Conservation (phyloP, 148 eudicot genomes). For the Chenopodium quinoa region DNA sequence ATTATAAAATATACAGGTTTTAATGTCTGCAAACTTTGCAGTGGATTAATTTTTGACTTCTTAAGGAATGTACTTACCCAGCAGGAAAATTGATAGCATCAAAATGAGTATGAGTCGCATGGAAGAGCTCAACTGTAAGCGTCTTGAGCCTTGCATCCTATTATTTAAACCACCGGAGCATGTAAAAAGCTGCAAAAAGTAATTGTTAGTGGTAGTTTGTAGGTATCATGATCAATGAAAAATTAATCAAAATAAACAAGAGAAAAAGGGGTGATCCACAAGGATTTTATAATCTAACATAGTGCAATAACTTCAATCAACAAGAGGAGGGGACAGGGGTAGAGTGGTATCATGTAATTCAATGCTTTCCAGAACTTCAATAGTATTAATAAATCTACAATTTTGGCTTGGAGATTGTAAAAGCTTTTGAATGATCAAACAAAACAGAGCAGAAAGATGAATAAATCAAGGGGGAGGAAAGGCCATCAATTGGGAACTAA, state of each 20-base stretch:
- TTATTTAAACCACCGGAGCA: slow-evolving; percentile 42
- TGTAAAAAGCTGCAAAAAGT: slow-evolving; percentile 45
- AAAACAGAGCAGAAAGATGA: background rate
- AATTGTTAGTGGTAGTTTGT: slow-evolving; percentile 1
- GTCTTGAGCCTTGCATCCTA: slow-evolving; percentile 39
- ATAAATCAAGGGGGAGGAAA: background rate
- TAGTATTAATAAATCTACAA: background rate
- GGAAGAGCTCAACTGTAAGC: slow-evolving; percentile 38
- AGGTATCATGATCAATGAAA: background rate
- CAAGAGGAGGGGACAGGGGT: background rate
- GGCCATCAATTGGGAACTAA: background rate
- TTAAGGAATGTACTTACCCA: slow-evolving; percentile 48
- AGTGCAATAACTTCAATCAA: background rate
- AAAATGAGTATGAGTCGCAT: slow-evolving; percentile 53
- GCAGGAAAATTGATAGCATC: slow-evolving; percentile 55
- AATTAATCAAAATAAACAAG: background rate
- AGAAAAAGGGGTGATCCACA: background rate
- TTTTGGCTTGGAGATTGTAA: background rate
- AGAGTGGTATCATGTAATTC: background rate
- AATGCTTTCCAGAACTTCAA: background rate
- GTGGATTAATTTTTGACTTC: slow-evolving; percentile 2
- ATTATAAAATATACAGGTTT: background rate
- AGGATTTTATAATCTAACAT: background rate
- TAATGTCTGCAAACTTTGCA: background rate
- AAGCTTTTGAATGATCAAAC: background rate